These are phyloP conservation scores for Priceomyces fermenticarens DNA, from an alignment of 805 yeast genomes.

Conservation along the genomic window DNA sequence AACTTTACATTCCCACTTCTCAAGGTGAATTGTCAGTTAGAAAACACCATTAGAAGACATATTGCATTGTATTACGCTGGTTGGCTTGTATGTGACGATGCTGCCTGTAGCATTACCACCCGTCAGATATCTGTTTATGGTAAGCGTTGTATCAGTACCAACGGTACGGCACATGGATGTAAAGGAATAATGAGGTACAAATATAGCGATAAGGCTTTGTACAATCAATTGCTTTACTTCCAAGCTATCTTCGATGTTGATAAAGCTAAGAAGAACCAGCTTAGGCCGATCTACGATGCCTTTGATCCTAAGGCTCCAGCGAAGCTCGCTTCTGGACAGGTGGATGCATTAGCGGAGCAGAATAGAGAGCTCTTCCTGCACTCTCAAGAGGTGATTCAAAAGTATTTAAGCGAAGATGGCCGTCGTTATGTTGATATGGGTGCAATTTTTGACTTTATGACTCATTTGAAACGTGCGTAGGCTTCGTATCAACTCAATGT, in stretches of 20 bases:
- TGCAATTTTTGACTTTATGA: constrained; percentile 66
- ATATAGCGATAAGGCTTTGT: constrained; percentile 75
- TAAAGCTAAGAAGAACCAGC: constrained; percentile 60
- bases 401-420: constrained; percentile 78
- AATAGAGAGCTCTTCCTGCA: constrained; percentile 60
- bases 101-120: constrained; percentile 74
- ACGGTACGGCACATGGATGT: constrained; percentile 60
- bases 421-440: constrained; percentile 87
- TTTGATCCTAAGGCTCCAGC: constrained; percentile 22
- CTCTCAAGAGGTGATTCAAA: constrained; percentile 59
- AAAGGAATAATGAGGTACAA: constrained; percentile 79
- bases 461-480: neutral
- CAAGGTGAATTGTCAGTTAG: constrained; percentile 69
- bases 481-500: too few relatives aligned
- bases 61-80: constrained; percentile 82
- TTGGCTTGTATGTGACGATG: constrained; percentile 81
- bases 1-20: constrained; percentile 47
- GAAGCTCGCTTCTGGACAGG: constrained; percentile 47
- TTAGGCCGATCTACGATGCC: constrained; percentile 52
- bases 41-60: constrained; percentile 63
- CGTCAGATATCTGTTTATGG: constrained; percentile 90
- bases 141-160: constrained; percentile 68
- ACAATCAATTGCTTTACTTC: constrained; percentile 81
- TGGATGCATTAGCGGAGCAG: constrained; percentile 76
- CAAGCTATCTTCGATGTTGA: constrained; percentile 78